A percentile compares a stretch with the other conserved stretches of the same genome.
phyloP scores from a whole-genome alignment of 257 asterid species.

The Lycium barbarum region DNA sequence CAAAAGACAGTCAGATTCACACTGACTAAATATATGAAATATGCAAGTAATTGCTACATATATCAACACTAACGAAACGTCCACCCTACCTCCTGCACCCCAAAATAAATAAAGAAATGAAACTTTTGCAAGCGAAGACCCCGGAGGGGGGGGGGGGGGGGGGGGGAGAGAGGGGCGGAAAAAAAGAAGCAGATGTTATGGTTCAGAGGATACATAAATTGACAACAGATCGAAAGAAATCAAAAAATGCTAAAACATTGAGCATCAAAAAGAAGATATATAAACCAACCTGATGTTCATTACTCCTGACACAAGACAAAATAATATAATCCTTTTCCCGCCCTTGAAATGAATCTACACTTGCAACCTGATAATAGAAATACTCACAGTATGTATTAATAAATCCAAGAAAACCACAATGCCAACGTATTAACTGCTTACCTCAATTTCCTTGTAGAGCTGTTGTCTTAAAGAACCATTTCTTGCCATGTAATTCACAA shows the following conservation, averaged over 20 bases:
- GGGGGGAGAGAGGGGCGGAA: not conserved
- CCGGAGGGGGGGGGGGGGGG: not conserved
- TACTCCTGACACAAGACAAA: constrained; percentile 97
- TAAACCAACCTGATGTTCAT: constrained; percentile 89
- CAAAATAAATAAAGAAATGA: not conserved
- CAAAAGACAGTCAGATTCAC: not conserved
- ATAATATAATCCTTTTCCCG: constrained; percentile 97
- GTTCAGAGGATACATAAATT: not conserved
- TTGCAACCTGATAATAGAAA: constrained; percentile 77
- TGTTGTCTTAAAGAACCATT: constrained; percentile 97
- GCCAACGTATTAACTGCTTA: constrained; percentile 30
- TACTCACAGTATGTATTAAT: not conserved
- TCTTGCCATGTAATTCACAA: constrained; percentile 95
- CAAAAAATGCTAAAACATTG: not conserved
- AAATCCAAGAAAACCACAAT: not conserved
- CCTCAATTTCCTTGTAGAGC: constrained; percentile 98
- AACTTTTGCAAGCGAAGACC: constrained; percentile 11
- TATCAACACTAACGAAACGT: not conserved
- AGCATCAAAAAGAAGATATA: constrained; percentile 18
- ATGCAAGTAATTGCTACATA: not conserved
- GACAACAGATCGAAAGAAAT: not conserved
- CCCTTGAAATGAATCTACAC: constrained; percentile 99
- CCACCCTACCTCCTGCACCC: not conserved
- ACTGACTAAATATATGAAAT: not conserved
- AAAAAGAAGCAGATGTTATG: not conserved